Conservation (phyloP, 257 asterid genomes). For the Solanum etuberosum region DNA sequence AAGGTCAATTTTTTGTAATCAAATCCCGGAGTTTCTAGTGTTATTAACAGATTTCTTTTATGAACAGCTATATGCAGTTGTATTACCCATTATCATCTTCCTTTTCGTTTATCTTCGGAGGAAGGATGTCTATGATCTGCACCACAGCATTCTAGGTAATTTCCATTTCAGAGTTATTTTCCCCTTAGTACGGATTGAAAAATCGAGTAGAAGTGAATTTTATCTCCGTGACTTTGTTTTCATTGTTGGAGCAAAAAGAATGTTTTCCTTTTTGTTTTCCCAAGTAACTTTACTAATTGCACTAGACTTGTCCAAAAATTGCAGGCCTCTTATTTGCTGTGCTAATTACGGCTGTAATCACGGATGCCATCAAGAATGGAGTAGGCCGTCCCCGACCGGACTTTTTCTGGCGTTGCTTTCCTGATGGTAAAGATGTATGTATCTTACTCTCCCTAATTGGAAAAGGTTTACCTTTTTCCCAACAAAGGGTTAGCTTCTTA, state of each 20-base stretch:
- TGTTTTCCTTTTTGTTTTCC: not conserved
- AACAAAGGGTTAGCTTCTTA: not conserved
- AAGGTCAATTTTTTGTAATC: not conserved
- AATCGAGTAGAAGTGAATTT: not conserved
- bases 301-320: not conserved
- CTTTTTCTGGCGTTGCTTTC: conserved; percentile 93
- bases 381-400: conserved; percentile 86
- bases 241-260: not conserved
- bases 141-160: conserved; percentile 63
- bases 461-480: not conserved
- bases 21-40: not conserved
- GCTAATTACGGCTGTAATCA: conserved; percentile 67
- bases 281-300: not conserved
- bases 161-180: not conserved
- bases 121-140: conserved; percentile 71
- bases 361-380: conserved; percentile 74
- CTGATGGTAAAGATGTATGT: conserved; percentile 64
- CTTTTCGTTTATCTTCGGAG: conserved; percentile 55
- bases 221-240: not conserved
- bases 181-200: not conserved
- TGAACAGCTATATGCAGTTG: conserved; percentile 54
- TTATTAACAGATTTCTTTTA: not conserved
- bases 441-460: not conserved
- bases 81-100: conserved; percentile 61
- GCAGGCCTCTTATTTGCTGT: conserved; percentile 67